Base-by-base conservation (phyloP, 2,329 filamentous ascomycete species). In the Akanthomyces dipterigenus region DNA sequence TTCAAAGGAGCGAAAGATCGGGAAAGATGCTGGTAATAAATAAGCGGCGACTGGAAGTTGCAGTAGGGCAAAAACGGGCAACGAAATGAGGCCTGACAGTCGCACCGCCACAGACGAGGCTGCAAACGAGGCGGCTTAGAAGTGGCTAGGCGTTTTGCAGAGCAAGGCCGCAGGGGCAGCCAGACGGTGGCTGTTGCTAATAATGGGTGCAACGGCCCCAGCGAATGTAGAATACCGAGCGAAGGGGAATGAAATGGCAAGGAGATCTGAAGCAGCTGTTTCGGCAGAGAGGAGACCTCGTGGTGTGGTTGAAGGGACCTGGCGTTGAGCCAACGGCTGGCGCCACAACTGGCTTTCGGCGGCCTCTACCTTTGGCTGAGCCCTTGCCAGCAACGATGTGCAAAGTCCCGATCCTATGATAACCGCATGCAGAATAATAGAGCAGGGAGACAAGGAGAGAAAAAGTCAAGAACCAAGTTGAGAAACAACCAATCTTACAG, bases 21-120 rank as follows among this genome's bases (percentile, higher is more conserved):
- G 55, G 34, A 9, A 42, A 22, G 22, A 58, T 58, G 55, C 55
- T 49, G 22, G 55, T 20, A 49, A 50, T 58, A 58, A 58, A 58
- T 58, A 50, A 42, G 55, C 55, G 45, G 43, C 46, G 31, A 20
- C 16, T 42, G 20, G 18, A 22, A 50, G 42, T 12, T 58, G 24
- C 54, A 50, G 34, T 18, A 58, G 24, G 55, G 55, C 55, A 42
- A 28, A 28, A 49, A 28, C 18, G 34, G 55, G 34, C 34, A 50
- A 31, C 8, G 8, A 45, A 5, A 20, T 28, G 55, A 58, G 22
- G 55, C 55, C 45, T 40, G 55, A 14, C 5, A 1, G 9, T 22
- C 43, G 55, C 55, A 49, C 55, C 43, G 55, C 55, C 55, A 58
- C 55, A 58, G 45, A 12, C 24, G 11, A 50, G 45, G 55, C 34